Percentiles rank a stretch among this genome's conserved stretches.
Conservation (phyloP, 2,329 filamentous ascomycete species). For the Colletotrichum acutatum region DNA sequence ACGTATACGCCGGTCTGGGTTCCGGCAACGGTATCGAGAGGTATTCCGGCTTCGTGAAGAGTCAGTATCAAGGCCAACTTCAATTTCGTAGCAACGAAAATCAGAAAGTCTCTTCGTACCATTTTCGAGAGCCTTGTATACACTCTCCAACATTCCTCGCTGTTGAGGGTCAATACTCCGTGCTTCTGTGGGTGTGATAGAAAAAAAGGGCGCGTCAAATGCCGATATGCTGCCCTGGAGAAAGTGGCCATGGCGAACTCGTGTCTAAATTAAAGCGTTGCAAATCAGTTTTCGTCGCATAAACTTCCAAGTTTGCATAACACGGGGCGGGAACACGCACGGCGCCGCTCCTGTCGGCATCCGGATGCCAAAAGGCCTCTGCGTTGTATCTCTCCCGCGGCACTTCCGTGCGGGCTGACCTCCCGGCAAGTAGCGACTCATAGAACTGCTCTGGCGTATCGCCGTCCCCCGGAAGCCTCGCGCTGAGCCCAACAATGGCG, state of each 20-base stretch:
- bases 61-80: background rate
- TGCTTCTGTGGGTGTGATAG: slow-evolving; percentile 42
- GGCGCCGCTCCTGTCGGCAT: slow-evolving; percentile 41
- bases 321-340: slow-evolving; percentile 26
- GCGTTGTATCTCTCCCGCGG: slow-evolving; percentile 43
- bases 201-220: slow-evolving; percentile 43
- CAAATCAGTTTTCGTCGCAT: background rate
- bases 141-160: slow-evolving; percentile 46
- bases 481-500: slow-evolving; percentile 59
- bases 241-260: slow-evolving; percentile 42
- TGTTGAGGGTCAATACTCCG: slow-evolving; percentile 47
- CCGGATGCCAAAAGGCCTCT: slow-evolving; percentile 44
- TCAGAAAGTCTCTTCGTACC: background rate
- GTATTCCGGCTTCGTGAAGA: slow-evolving; percentile 34
- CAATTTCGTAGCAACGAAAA: no score
- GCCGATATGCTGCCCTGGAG: slow-evolving; percentile 40
- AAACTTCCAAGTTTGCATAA: background rate
- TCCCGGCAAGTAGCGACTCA: slow-evolving; percentile 50
- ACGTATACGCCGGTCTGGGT: slow-evolving; percentile 39
- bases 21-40: slow-evolving; percentile 36
- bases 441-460: slow-evolving; percentile 55
- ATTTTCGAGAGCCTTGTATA: slow-evolving; percentile 47
- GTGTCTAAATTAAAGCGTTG: slow-evolving; percentile 14
- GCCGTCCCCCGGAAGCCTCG: slow-evolving; percentile 56
- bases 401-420: slow-evolving; percentile 41